A percentile compares a stretch with the other conserved stretches of the same genome.
Evolutionary conservation across 176 grass and related monocot species (phyloP).

Genomic region (Avena sativa): DNA sequence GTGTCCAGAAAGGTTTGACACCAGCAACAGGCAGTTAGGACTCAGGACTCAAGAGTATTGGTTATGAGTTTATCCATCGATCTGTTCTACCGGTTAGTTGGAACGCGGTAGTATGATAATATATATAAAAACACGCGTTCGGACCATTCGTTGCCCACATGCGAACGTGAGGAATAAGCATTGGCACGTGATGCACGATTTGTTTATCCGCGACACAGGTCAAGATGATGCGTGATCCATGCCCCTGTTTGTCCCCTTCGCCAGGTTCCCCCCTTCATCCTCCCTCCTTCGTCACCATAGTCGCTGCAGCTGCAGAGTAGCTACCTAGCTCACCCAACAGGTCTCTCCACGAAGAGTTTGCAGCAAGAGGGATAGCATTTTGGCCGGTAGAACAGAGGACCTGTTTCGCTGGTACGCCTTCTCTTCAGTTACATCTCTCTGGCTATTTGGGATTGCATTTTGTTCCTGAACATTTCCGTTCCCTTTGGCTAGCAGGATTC

Average conservation of each 20-base stretch:
- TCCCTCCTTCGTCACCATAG: background rate
- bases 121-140: too few relatives aligned
- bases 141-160: background rate
- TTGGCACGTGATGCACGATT: background rate
- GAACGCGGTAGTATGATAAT: background rate
- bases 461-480: background rate
- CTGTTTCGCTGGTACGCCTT: background rate
- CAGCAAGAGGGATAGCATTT: background rate
- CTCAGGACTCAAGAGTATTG: too few relatives aligned
- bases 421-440: background rate
- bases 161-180: slow-evolving; percentile 21
- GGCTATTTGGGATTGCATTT: background rate
- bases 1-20: background rate
- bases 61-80: background rate
- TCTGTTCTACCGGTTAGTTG: slow-evolving; percentile 1
- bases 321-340: background rate
- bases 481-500: background rate
- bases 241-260: background rate
- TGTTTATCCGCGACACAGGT: background rate
- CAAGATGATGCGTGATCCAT: background rate
- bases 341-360: background rate
- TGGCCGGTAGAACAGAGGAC: background rate
- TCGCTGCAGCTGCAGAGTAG: background rate
- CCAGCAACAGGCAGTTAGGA: background rate
- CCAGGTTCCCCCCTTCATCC: background rate